phyloP scores from a whole-genome alignment of 495 filamentous ascomycete species.

The Talaromyces adpressus region DNA sequence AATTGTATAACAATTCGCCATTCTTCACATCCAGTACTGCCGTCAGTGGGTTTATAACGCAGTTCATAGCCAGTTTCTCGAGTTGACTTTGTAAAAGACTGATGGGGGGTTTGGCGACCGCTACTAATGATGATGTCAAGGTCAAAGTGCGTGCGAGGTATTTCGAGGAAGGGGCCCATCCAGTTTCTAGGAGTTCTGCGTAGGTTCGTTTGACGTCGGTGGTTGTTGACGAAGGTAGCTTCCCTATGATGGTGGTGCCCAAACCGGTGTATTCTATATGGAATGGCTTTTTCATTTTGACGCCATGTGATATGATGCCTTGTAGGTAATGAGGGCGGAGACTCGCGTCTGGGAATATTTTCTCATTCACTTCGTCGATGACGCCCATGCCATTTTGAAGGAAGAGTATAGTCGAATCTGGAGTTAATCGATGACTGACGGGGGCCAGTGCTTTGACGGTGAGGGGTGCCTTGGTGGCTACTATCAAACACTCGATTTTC shows the following conservation, averaged over 20 bases:
- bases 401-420: slow-evolving; percentile 68
- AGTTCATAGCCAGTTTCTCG: slow-evolving; percentile 74
- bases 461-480: slow-evolving; percentile 55
- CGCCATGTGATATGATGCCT: slow-evolving; percentile 60
- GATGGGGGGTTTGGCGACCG: slow-evolving; percentile 36
- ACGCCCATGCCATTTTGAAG: slow-evolving; percentile 79
- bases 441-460: slow-evolving; percentile 48
- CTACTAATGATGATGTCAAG: slow-evolving; percentile 40
- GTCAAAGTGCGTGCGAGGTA: slow-evolving; percentile 45
- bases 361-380: slow-evolving; percentile 61
- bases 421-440: slow-evolving; percentile 60
- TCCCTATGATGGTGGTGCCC: slow-evolving; percentile 55
- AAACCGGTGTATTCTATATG: slow-evolving; percentile 55
- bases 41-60: slow-evolving; percentile 76
- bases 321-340: slow-evolving; percentile 68
- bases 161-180: slow-evolving; percentile 37
- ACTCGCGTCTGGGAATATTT: slow-evolving; percentile 57
- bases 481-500: slow-evolving; percentile 68
- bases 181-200: slow-evolving; percentile 7
- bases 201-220: slow-evolving; percentile 10
- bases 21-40: slow-evolving; percentile 66
- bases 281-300: slow-evolving; percentile 52
- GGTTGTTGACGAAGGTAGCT: slow-evolving; percentile 24
- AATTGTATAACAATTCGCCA: slow-evolving; percentile 59
- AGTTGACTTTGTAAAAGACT: slow-evolving; percentile 53